Base-by-base conservation (phyloP, 1,139 yeast genomes). In the Hyphopichia burtonii region DNA sequence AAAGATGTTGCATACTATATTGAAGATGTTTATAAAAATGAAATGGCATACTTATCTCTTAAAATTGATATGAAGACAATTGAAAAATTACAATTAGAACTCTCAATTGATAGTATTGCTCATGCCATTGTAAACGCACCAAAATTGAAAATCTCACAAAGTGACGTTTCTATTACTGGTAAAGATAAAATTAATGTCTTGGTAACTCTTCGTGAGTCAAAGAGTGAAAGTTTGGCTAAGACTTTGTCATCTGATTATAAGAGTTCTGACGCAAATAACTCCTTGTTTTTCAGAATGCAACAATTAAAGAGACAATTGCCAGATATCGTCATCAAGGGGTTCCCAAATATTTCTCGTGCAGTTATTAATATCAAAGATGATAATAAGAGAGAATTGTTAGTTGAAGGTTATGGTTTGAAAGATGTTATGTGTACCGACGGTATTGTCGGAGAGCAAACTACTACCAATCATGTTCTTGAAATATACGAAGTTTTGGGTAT, bases 391-490 rank as follows among this genome's bases (percentile, higher is more conserved):
- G 98, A 93, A 65, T 71, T 94, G 49, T 77, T 94, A 56, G 98
- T 93, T 40, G 99, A 94, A 77, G 99, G 99, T 19, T 93, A 94
- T 58, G 99, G 99, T 19, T 71, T 94, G 53, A 87, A 90, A 59
- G 90, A 89, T 42, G 99, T 94, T 44, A 93, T 94, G 98, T 84
- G 91, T 50, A 93, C 98, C 1, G 98, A 93, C 59, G 99, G 99
- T 69, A 90, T 94, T 38, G 74, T 93, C 34, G 97, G 99, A 11
- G 74, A 85, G 31, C 83, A 82, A 62, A 93, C 99, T 1, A 74
- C 76, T 44, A 91, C 99, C 12, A 94, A 94, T 63, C 99, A 94
- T 66, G 83, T 94, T 31, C 71, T 93, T 47, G 99, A 94, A 63
- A 91, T 93, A 51, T 83, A 80, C 58, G 81, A 82, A 47, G 97